A percentile compares a stretch with the other conserved stretches of the same genome.
Conservation (phyloP, 257 asterid genomes). For the Eustoma russellianum region DNA sequence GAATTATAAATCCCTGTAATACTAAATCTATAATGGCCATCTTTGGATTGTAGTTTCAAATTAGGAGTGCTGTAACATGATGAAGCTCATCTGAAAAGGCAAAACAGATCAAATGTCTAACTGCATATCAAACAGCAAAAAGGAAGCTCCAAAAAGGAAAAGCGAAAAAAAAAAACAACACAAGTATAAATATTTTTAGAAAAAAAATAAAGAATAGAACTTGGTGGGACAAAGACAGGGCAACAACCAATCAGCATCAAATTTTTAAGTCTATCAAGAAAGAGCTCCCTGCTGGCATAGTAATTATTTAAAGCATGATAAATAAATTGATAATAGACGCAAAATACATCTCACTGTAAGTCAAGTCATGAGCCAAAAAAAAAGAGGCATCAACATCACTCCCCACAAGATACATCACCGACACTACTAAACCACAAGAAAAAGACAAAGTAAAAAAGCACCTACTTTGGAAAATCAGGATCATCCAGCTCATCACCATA, state of each 20-base stretch:
- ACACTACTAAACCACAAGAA: conserved; percentile 28
- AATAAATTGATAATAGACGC: conserved; percentile 5
- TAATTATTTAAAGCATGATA: background rate
- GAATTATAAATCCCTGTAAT: no score
- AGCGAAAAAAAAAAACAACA: background rate
- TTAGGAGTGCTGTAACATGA: background rate
- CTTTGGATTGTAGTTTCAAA: background rate
- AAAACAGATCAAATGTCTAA: background rate
- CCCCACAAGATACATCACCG: conserved; percentile 29
- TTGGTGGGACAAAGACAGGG: background rate
- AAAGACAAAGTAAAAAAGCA: conserved; percentile 17
- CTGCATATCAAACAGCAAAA: no score
- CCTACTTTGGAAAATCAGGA: conserved; percentile 93
- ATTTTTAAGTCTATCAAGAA: background rate
- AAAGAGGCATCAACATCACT: conserved; percentile 4
- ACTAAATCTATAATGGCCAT: no score
- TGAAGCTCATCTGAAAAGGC: background rate
- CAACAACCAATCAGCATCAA: conserved; percentile 3
- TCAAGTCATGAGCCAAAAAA: conserved; percentile 17
- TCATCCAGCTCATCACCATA: conserved; percentile 80
- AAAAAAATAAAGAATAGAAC: no score
- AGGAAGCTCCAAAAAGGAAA: background rate
- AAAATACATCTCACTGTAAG: conserved; percentile 10
- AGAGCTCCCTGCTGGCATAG: background rate
- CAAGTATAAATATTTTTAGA: no score